Evolutionary conservation across 306 rosid species (phyloP), one percentile per base, ranked within the genome.

Genomic region (Begonia peltatifolia): DNA sequence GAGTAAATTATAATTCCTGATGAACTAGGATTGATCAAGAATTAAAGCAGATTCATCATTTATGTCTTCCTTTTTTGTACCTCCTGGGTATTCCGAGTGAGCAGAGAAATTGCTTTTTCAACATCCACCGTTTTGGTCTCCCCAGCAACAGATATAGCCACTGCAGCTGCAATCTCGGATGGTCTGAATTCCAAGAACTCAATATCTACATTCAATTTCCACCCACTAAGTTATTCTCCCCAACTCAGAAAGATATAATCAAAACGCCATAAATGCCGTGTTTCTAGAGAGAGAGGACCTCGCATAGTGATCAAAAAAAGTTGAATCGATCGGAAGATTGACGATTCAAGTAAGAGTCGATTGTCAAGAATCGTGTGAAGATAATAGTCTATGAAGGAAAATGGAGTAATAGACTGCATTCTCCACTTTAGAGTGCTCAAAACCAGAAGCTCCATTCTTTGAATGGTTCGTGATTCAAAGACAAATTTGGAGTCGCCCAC

Each of bases 151-250:
- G 64, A 70, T 55, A 82, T 71, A 10, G 96, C 87, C 67, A 81
- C 87, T 7, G 99, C 96, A 53, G 89, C 99, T 60, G 96, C 96
- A 55, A 92, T 68, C 64, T 86, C 96, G 36, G 99, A 92, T 35
- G 94, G 88, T 67, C 52, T 86, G 84, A 79, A 92, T 77, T 79
- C 99, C 87, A 92, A 79, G 75, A 82, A 86, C 59, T 83, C 99
- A 62, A 87, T 74, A 55, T 81, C 97, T 90, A 85, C 94, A 74
- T 80, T 76, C 22, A 74, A 70, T 72, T 67, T 70, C 71, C 66
- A 77, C 69, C 79, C 71, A 61, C 71, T 60, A 69, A 63, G 55
- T 58, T 20, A 71, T 61, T 55, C 15, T 52, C 51, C 70, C 48
- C 41, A 60, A 25, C 22, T n/a, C 53, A 63, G 12, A 69, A 22